Evolutionary conservation across 768 basidiomycete genomes (phyloP).

Genomic region (Sistotremastrum niveocremeum): DNA sequence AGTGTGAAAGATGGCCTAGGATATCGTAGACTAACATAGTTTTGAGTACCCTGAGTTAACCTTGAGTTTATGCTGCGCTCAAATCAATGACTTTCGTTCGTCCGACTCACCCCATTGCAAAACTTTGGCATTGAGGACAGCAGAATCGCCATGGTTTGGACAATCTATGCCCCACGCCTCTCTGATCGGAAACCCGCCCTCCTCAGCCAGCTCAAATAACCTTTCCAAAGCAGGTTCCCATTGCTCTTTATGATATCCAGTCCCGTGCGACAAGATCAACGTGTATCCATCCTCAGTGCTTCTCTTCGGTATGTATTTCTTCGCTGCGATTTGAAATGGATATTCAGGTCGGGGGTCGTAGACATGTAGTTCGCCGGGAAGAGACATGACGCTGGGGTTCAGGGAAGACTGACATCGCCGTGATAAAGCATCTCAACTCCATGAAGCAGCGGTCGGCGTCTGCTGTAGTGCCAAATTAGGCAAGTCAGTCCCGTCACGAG

Average conservation of each 20-base stretch:
- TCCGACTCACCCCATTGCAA: conserved; percentile 31
- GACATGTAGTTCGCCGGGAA: conserved; percentile 8
- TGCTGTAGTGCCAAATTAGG: no score
- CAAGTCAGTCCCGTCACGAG: no score
- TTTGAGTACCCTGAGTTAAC: no score
- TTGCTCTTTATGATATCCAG: conserved; percentile 64
- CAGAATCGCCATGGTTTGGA: conserved; percentile 60
- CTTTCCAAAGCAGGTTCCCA: conserved; percentile 49
- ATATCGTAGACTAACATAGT: no score
- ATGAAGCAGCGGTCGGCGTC: no score
- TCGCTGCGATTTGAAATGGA: conserved; percentile 33
- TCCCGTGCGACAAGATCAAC: conserved; percentile 50
- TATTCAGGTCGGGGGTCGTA: conserved; percentile 42
- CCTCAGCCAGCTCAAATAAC: conserved; percentile 22
- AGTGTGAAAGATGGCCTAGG: no score
- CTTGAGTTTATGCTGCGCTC: not conserved
- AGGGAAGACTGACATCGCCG: no score
- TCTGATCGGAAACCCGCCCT: conserved; percentile 22
- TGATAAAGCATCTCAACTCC: no score
- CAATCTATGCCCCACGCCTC: conserved; percentile 62
- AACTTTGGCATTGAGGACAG: conserved; percentile 33
- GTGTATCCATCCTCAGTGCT: conserved; percentile 29
- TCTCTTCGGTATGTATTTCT: conserved; percentile 26
- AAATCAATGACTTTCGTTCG: conserved; percentile 24
- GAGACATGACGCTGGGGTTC: no score